A percentile compares a stretch with the other conserved stretches of the same genome.
Conservation (phyloP, 371 early-diverging fungal genomes). For the Haplosporangium sp. region DNA sequence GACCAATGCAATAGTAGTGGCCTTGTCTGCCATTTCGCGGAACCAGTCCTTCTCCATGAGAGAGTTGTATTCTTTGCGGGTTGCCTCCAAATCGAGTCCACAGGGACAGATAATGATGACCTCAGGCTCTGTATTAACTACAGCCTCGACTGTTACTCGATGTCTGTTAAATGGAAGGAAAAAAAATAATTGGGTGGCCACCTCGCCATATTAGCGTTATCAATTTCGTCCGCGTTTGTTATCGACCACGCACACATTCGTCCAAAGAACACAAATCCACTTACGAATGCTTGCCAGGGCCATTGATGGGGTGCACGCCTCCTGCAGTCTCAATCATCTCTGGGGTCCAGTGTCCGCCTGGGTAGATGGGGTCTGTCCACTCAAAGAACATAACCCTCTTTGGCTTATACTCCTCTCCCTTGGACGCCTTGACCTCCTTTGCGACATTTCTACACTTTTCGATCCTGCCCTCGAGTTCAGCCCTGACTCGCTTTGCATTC, state of each 20-base stretch:
- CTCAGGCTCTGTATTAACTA: conserved; percentile 48
- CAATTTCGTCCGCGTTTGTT: no score
- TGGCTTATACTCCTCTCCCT: conserved; percentile 27
- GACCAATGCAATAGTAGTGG: conserved; percentile 51
- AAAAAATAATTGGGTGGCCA: background rate
- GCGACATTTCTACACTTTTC: conserved; percentile 32
- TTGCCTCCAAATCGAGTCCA: conserved; percentile 57
- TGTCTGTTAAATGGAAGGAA: conserved; percentile 28
- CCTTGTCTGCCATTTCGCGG: conserved; percentile 28
- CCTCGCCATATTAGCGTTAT: no score
- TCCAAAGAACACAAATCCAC: background rate
- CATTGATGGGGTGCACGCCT: conserved; percentile 62
- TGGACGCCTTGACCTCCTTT: conserved; percentile 19
- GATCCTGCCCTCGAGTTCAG: conserved; percentile 46
- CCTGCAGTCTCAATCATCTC: conserved; percentile 69
- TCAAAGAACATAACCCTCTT: conserved; percentile 65
- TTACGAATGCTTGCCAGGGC: conserved; percentile 48
- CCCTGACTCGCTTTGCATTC: conserved; percentile 37
- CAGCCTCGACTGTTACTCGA: conserved; percentile 43
- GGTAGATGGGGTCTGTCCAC: conserved; percentile 70
- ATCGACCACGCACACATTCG: background rate
- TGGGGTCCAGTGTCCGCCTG: conserved; percentile 66
- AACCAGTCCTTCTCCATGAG: conserved; percentile 57
- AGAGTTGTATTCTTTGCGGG: conserved; percentile 51
- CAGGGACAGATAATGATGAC: conserved; percentile 60